Percentiles rank a stretch among this genome's conserved stretches.
These are phyloP conservation scores for Saccharomycopsis selenospora DNA, from an alignment of 805 yeast genomes.

Conservation along the genomic window DNA sequence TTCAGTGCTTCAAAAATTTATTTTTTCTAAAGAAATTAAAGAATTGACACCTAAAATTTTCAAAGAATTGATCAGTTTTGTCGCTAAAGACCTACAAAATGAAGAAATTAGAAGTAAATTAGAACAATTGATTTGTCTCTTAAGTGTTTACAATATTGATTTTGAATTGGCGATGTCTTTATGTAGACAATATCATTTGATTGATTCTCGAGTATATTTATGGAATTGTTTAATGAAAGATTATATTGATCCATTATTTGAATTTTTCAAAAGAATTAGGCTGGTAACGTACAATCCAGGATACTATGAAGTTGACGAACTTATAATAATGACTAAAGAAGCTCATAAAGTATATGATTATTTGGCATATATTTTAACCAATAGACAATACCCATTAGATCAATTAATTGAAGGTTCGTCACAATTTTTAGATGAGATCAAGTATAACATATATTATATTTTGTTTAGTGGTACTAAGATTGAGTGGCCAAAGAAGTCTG, in stretches of 20 bases:
- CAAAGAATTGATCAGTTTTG: slow-evolving; percentile 48
- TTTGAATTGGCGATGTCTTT: slow-evolving; percentile 65
- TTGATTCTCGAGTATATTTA: slow-evolving; percentile 60
- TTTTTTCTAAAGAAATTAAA: slow-evolving; percentile 31
- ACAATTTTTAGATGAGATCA: slow-evolving; percentile 35
- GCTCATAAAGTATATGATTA: slow-evolving; percentile 45
- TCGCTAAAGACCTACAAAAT: slow-evolving; percentile 26
- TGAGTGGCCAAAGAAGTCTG: slow-evolving; percentile 37
- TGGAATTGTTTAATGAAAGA: slow-evolving; percentile 69
- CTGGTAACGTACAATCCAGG: slow-evolving; percentile 7
- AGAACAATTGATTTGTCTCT: slow-evolving; percentile 60
- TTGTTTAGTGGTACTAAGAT: slow-evolving; percentile 52
- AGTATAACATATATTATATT: slow-evolving; percentile 44
- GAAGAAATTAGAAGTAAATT: slow-evolving; percentile 30
- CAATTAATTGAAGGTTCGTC: slow-evolving; percentile 32
- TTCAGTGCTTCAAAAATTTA: slow-evolving; percentile 27
- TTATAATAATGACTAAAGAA: slow-evolving; percentile 21
- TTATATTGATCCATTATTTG: slow-evolving; percentile 61
- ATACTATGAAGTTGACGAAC: slow-evolving; percentile 4
- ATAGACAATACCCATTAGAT: slow-evolving; percentile 76
- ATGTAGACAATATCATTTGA: slow-evolving; percentile 48
- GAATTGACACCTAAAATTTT: slow-evolving; percentile 40
- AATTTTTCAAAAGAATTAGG: slow-evolving; percentile 31
- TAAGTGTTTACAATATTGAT: slow-evolving; percentile 65
- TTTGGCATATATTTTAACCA: slow-evolving; percentile 62